Conservation (phyloP, 106 monocot species). For the Apostasia ramifera region DNA sequence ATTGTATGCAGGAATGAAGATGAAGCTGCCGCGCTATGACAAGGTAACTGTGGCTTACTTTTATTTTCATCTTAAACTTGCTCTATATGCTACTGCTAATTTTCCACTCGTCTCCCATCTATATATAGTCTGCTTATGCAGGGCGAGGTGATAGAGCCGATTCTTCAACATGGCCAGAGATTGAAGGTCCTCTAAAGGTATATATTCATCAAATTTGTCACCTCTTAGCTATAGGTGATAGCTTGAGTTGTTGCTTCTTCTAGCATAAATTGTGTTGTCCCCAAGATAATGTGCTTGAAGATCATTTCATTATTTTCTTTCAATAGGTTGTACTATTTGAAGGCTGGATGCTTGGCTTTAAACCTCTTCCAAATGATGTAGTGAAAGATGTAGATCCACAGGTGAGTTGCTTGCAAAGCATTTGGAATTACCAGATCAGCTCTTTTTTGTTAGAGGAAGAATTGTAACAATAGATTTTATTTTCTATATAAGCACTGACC, state of each 20-base stretch:
- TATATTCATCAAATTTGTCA: neutral
- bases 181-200: conserved; percentile 84
- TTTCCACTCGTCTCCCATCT: conserved; percentile 6
- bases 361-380: conserved; percentile 73
- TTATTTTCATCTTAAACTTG: neutral
- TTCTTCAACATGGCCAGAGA: conserved; percentile 79
- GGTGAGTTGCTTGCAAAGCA: conserved; percentile 25
- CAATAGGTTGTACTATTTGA: conserved; percentile 86
- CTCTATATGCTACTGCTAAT: neutral
- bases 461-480: too few relatives aligned
- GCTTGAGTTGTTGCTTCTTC: too few relatives aligned
- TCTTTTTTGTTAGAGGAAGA: neutral
- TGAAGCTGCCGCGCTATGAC: conserved; percentile 90
- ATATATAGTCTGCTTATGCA: conserved; percentile 74
- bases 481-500: too few relatives aligned
- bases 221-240: too few relatives aligned
- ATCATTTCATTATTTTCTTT: neutral
- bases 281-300: too few relatives aligned
- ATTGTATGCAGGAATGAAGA: conserved; percentile 59
- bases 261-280: too few relatives aligned
- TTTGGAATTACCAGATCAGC: neutral
- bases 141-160: conserved; percentile 96
- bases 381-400: conserved; percentile 91
- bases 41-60: conserved; percentile 43
- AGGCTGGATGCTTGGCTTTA: conserved; percentile 99